Base-by-base conservation (phyloP, 139 green algal species). In the Chlorella sp. region DNA sequence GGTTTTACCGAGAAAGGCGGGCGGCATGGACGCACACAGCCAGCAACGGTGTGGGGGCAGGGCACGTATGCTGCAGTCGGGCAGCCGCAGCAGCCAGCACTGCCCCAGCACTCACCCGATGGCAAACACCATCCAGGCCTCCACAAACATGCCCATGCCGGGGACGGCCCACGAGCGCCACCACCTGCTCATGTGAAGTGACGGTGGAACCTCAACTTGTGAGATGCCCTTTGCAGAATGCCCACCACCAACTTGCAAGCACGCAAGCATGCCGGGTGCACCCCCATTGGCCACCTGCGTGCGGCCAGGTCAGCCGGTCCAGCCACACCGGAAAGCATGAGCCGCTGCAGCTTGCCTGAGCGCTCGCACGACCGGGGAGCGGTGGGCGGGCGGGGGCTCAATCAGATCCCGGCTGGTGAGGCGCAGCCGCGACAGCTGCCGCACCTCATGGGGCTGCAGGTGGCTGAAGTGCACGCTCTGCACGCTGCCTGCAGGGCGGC, bases 71-170 rank as follows among this genome's bases (percentile, higher is more conserved):
- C n/a, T n/a, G n/a, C n/a, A n/a, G n/a, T n/a, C n/a, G n/a, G n/a
- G n/a, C n/a, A n/a, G n/a, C n/a, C n/a, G n/a, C n/a, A n/a, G n/a
- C n/a, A n/a, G n/a, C n/a, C n/a, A n/a, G 60, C 60, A 26, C 60
- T 34, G 60, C 60, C 6, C 1, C 60, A 2, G 26, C 38, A 58
- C 38, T 54, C 70, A 56, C 70, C 60, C 78, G 32, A 85, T 85
- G 36, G 81, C 81, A 44, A 85, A 85, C 20, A 87, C 76, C 64
- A 83, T 70, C 30, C 32, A 78, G 3, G 67, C 44, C 51, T 87
- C 56, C 30, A 73, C 58, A 73, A 87, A 87, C 84, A 87, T 87
- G 38, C 84, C 84, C 54, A 84, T 78, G 54, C 84, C 84, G 1
- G 84, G 84, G 9, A 87, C 28, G 13, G 82, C 82, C 82, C 82